Evolutionary conservation across 225 moss, liverwort and hornwort species (phyloP).

Genomic region (Polytrichum formosum): DNA sequence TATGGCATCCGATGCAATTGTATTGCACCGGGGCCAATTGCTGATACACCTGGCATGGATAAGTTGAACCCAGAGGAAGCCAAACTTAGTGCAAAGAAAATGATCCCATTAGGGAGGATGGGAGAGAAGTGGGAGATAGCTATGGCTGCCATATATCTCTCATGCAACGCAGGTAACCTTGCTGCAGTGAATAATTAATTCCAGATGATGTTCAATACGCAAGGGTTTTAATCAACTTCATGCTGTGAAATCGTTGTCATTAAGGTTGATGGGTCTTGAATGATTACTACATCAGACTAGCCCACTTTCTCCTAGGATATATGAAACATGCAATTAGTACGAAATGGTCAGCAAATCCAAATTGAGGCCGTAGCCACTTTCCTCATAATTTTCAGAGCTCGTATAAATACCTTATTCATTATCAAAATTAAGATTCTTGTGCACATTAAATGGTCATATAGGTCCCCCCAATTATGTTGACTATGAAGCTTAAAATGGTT

Average conservation of each 20-base stretch:
- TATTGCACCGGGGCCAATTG: constrained; percentile 87
- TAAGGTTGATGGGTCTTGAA: neutral
- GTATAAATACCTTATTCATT: too few species aligned
- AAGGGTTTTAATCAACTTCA: neutral
- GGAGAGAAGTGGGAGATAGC: constrained; percentile 94
- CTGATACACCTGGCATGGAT: constrained; percentile 74
- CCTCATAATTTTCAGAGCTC: too few species aligned
- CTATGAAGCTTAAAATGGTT: too few species aligned
- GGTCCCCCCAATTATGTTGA: too few species aligned
- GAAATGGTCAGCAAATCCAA: neutral
- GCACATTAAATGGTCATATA: too few species aligned
- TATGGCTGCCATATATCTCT: constrained; percentile 73
- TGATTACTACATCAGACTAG: neutral
- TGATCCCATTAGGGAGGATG: constrained; percentile 44
- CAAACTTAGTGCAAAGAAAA: neutral
- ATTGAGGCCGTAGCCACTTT: neutral
- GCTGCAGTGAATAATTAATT: neutral
- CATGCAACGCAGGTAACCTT: constrained; percentile 70
- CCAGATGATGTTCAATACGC: neutral
- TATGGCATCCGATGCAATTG: constrained; percentile 73
- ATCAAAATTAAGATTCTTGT: too few species aligned
- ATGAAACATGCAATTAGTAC: neutral
- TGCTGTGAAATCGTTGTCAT: neutral
- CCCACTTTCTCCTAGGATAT: neutral
- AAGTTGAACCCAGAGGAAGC: constrained; percentile 56